These are phyloP conservation scores for Pyricularia grisea DNA, from an alignment of 2,329 filamentous ascomycete species.

Conservation along the genomic window DNA sequence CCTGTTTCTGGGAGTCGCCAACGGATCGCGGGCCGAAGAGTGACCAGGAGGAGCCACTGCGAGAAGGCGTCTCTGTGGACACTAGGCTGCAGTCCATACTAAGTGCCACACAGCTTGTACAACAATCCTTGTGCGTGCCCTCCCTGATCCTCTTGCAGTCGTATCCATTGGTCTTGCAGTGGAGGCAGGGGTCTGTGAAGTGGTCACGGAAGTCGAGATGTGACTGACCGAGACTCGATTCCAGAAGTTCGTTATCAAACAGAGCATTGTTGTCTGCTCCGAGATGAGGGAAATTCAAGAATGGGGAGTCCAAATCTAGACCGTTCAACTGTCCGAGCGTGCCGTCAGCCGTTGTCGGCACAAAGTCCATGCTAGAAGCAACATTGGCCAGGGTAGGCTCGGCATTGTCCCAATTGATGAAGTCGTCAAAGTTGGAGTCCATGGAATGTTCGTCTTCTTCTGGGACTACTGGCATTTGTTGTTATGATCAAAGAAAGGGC, in stretches of 20 bases:
- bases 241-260: conserved; percentile 10
- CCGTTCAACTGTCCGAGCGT: conserved; percentile 6
- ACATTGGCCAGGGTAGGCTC: conserved; percentile 26
- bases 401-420: conserved; percentile 52
- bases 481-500: not conserved
- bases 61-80: conserved; percentile 12
- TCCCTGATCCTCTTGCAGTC: conserved; percentile 52
- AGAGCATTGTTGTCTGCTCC: conserved; percentile 21
- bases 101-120: conserved; percentile 53
- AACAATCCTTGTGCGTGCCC: conserved; percentile 50
- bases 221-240: not conserved
- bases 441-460: conserved; percentile 28
- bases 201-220: conserved; percentile 6
- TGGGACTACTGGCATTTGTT: conserved; percentile 14
- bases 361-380: conserved; percentile 9
- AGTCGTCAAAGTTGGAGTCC: conserved; percentile 34
- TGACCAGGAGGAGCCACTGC: not conserved
- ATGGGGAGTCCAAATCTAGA: conserved; percentile 37
- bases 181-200: conserved; percentile 37
- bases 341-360: conserved; percentile 2
- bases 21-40: not conserved
- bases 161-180: conserved; percentile 42
- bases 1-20: not conserved
- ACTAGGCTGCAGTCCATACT: conserved; percentile 48
- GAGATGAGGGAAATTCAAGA: conserved; percentile 47